A percentile compares a stretch with the other conserved stretches of the same genome.
Evolutionary conservation across 1,284 basidiomycete species (phyloP).

Genomic region (Phylloporus gajari): DNA sequence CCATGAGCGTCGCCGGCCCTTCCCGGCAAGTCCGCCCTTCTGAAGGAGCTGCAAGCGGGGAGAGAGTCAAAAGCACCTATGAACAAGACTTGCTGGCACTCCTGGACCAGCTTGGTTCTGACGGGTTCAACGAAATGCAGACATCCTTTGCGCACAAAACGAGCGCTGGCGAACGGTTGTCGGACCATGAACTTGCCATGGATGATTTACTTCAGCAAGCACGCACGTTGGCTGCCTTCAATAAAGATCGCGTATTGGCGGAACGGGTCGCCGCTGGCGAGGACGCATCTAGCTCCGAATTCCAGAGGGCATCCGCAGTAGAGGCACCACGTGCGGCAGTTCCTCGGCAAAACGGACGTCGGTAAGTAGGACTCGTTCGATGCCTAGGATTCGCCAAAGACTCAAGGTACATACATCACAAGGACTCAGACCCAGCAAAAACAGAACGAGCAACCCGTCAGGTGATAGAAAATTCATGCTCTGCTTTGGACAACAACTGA

Average conservation of each 20-base stretch:
- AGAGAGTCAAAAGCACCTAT: constrained; percentile 34
- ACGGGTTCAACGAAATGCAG: constrained; percentile 37
- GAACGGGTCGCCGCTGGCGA: constrained; percentile 25
- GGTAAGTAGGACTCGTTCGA: constrained; percentile 16
- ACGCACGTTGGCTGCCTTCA: constrained; percentile 23
- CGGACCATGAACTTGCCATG: constrained; percentile 41
- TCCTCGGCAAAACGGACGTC: neutral
- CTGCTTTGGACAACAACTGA: neutral
- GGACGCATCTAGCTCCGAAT: constrained; percentile 10
- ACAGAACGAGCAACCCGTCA: constrained; percentile 17
- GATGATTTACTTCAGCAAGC: constrained; percentile 40
- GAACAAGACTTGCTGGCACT: constrained; percentile 35
- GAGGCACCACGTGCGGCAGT: neutral
- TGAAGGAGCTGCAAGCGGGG: constrained; percentile 12
- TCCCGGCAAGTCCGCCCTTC: constrained; percentile 23
- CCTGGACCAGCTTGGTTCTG: constrained; percentile 27
- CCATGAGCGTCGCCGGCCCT: constrained; percentile 45
- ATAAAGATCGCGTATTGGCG: constrained; percentile 39
- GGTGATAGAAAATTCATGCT: constrained; percentile 18
- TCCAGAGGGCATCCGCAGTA: neutral
- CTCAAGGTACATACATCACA: neutral
- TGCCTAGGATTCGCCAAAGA: neutral
- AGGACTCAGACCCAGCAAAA: neutral
- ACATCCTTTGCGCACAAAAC: constrained; percentile 18
- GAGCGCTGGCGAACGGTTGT: constrained; percentile 21